Base-by-base conservation (phyloP, 495 filamentous ascomycete genomes). In the Aspergillus affinis region DNA sequence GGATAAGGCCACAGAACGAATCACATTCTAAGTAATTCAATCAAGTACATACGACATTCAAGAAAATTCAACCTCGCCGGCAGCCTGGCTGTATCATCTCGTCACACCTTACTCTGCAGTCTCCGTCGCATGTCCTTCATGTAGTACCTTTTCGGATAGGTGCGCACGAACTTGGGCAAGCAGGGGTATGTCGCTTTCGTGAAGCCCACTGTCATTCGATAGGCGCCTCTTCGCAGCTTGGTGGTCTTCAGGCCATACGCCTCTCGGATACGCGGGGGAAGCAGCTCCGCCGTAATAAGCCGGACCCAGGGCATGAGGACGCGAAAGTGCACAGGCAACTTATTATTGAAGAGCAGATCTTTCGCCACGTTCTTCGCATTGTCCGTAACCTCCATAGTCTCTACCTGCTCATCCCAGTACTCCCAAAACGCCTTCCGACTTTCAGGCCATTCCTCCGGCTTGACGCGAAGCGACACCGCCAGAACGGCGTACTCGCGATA, bases 401-500 rank as follows among this genome's bases (percentile, higher is more conserved):
- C 66, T 21, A 80, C 61, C 30, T 72, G 59, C 41, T 63, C 20
- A 54, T 80, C 68, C 76, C 75, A 78, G 57, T 80, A 78, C 9
- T 52, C 53, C 77, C 76, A 77, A 58, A 78, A 80, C 12, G 64
- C 73, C 18, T 67, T 54, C 6, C 70, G 67, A 19, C 51, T 65
- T 5, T 54, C 41, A 3, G 76, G 75, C 74, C 76, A 79, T 70
- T 74, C 69, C 26, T 60, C 66, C 0, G 66, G 61, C 12, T 60
- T 65, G 0, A 80, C 76, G 6, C 72, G 69, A 5, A 78, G 62
- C 1, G 72, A 72, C 15, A 61, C 63, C 0, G 74, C 74, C 6
- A 80, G 55, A 17, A 78, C 60, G 6, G 73, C 65, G 54, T 77
- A 78, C 59, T 78, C 73, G 18, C 62, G 52, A 55, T 78, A 80